Evolutionary conservation across 164 flowering plant genomes (phyloP).

Genomic region (Cinnamomum chago): DNA sequence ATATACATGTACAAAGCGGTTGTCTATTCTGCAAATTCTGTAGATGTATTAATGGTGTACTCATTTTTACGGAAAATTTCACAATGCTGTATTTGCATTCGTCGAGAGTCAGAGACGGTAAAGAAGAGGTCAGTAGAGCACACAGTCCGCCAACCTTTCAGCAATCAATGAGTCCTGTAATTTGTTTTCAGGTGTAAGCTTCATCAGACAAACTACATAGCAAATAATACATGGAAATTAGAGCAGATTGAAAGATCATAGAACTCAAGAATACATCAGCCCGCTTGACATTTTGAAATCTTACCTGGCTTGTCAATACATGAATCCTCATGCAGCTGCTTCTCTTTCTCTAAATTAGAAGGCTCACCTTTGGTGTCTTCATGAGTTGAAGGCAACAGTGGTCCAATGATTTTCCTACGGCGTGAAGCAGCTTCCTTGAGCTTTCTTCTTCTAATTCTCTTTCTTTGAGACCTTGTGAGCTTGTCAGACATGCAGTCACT

Average conservation of each 20-base stretch:
- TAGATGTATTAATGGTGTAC: too few relatives aligned
- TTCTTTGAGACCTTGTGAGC: constrained; percentile 58
- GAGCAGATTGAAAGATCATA: background rate
- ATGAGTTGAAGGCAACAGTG: constrained; percentile 29
- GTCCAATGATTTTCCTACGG: constrained; percentile 48
- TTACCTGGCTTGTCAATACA: constrained; percentile 18
- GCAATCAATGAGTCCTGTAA: constrained; percentile 38
- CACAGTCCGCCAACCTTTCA: constrained; percentile 15
- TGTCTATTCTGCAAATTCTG: too few relatives aligned
- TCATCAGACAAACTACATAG: constrained; percentile 11
- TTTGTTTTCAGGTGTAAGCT: constrained; percentile 20
- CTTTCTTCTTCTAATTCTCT: constrained; percentile 50
- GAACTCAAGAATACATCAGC: background rate
- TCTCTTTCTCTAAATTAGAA: constrained; percentile 22
- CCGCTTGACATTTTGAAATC: background rate
- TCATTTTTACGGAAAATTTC: too few relatives aligned
- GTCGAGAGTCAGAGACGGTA: too few relatives aligned
- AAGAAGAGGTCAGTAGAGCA: background rate
- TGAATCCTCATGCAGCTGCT: background rate
- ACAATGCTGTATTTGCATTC: too few relatives aligned
- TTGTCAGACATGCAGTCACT: constrained; percentile 22
- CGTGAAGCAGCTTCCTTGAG: constrained; percentile 34
- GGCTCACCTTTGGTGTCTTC: constrained; percentile 4
- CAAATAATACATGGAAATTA: background rate
- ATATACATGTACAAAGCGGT: too few relatives aligned